Conservation (phyloP, 2,329 filamentous ascomycete species). For the Penicillium oxalicum region DNA sequence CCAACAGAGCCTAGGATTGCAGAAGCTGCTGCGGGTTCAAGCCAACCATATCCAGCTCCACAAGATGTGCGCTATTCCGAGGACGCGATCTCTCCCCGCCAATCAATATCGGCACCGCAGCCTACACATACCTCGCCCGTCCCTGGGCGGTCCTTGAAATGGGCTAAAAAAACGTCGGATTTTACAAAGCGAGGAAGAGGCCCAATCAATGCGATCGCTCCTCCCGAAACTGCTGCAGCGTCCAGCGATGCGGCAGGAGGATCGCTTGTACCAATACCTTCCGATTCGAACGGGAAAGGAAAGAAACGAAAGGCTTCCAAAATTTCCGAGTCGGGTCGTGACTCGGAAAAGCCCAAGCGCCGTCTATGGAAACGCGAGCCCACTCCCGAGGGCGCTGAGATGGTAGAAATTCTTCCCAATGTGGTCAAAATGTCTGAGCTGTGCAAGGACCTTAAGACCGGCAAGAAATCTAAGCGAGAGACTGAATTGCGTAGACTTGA, state of each 20-base stretch:
- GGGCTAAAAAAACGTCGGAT: conserved; percentile 11
- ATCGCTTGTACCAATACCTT: conserved; percentile 17
- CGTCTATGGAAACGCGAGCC: conserved; percentile 35
- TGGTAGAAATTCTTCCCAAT: conserved; percentile 48
- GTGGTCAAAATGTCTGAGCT: conserved; percentile 55
- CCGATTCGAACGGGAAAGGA: conserved; percentile 18
- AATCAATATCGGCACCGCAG: conserved; percentile 4
- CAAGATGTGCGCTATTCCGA: conserved; percentile 4
- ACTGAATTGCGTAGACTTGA: conserved; percentile 53
- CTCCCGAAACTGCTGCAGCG: conserved; percentile 12
- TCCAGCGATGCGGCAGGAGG: conserved; percentile 14
- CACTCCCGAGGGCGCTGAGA: conserved; percentile 46
- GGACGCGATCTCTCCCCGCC: conserved; percentile 5
- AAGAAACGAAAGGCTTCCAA: conserved; percentile 25
- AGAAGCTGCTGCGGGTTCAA: neutral
- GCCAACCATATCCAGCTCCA: conserved; percentile 3
- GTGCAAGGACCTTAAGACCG: conserved; percentile 48
- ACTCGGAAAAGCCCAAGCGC: conserved; percentile 17
- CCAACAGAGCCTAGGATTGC: no score
- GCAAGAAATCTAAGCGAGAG: conserved; percentile 53
- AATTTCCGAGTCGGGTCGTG: conserved; percentile 17
- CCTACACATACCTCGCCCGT: conserved; percentile 7
- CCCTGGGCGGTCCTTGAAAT: conserved; percentile 1
- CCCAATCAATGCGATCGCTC: conserved; percentile 16
- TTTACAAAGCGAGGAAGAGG: conserved; percentile 9